These are phyloP conservation scores for Parascedosporium putredinis DNA, from an alignment of 2,329 filamentous ascomycete genomes.

Conservation along the genomic window DNA sequence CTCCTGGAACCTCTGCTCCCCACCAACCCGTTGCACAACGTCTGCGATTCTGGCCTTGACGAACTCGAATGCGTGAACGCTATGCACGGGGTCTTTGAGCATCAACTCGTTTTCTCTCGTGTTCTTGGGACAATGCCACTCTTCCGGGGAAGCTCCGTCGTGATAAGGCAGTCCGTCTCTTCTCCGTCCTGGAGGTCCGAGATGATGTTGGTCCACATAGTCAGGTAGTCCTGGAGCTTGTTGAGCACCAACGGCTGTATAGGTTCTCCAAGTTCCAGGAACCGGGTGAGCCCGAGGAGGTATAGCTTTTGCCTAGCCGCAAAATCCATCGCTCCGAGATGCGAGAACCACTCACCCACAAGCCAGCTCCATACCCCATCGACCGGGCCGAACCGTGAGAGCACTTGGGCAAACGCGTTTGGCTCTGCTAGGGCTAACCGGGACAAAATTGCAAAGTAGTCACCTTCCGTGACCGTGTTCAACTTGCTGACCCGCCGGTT, in stretches of 20 bases:
- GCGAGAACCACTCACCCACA: slow-evolving; percentile 53
- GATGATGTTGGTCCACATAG: slow-evolving; percentile 64
- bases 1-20: slow-evolving; percentile 54
- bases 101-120: slow-evolving; percentile 41
- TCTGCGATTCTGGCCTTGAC: slow-evolving; percentile 50
- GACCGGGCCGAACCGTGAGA: slow-evolving; percentile 34
- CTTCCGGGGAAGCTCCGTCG: slow-evolving; percentile 27
- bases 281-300: slow-evolving; percentile 59
- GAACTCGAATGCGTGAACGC: slow-evolving; percentile 52
- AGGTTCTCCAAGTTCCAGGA: slow-evolving; percentile 53
- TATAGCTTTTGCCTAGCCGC: slow-evolving; percentile 59
- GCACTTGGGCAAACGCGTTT: slow-evolving; percentile 50
- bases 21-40: slow-evolving; percentile 50
- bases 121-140: slow-evolving; percentile 48
- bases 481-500: slow-evolving; percentile 60
- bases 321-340: slow-evolving; percentile 58
- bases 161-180: slow-evolving; percentile 41
- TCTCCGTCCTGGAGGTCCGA: slow-evolving; percentile 53
- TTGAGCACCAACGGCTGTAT: slow-evolving; percentile 47
- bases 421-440: slow-evolving; percentile 69
- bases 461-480: slow-evolving; percentile 65
- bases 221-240: slow-evolving; percentile 62
- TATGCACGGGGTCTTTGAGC: slow-evolving; percentile 56
- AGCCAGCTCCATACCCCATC: slow-evolving; percentile 51
- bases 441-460: slow-evolving; percentile 76